Evolutionary conservation across 2,329 filamentous ascomycete genomes (phyloP).

Genomic region (Phaeosphaeria sp.): DNA sequence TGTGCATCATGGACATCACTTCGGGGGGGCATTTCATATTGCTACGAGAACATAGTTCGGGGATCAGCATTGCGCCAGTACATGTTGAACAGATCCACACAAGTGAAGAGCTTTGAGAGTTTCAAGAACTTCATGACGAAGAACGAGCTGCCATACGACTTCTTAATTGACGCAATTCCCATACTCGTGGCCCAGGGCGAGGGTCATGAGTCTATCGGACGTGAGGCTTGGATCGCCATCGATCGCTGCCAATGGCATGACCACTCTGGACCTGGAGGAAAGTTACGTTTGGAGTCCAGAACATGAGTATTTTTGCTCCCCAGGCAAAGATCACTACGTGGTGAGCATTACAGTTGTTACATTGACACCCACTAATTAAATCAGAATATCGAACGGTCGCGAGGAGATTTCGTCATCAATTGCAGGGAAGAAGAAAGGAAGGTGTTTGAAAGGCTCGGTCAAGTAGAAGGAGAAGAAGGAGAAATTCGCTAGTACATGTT

Average conservation of each 20-base stretch:
- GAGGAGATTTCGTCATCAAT: too few species aligned
- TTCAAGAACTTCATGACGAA: background rate
- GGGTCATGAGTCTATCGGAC: background rate
- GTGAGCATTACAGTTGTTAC: too few species aligned
- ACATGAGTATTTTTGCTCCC: background rate
- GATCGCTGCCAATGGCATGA: constrained; percentile 2
- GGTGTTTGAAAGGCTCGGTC: too few species aligned
- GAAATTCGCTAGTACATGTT: too few species aligned
- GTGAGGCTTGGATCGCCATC: background rate
- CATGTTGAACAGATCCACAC: background rate
- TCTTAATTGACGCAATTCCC: background rate
- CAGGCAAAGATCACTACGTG: background rate
- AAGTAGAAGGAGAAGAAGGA: too few species aligned
- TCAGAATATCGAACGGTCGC: background rate
- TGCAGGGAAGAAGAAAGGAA: too few species aligned
- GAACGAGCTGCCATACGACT: background rate
- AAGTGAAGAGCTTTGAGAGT: background rate
- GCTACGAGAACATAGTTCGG: background rate
- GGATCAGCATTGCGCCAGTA: background rate
- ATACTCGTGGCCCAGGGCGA: background rate
- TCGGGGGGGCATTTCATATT: background rate
- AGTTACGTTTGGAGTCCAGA: background rate
- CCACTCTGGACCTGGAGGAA: constrained; percentile 1
- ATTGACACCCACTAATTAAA: background rate
- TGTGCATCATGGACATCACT: background rate